These are phyloP conservation scores for Pigoraptor vietnamica DNA, from an alignment of 78 protist species.

Conservation along the genomic window DNA sequence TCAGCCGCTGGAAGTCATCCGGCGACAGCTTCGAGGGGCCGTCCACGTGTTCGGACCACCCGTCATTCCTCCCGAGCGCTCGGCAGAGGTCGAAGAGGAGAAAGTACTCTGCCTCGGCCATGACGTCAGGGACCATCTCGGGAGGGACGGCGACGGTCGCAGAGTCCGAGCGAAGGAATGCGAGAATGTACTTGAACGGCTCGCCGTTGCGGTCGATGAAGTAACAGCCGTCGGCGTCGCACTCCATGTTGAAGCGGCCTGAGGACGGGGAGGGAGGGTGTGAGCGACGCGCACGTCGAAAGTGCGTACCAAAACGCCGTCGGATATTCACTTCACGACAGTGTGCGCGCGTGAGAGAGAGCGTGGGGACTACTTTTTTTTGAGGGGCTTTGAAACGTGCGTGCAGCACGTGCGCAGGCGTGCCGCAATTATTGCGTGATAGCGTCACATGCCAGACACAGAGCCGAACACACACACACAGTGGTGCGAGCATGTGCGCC, in stretches of 20 bases:
- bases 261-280: background rate
- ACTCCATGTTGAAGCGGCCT: background rate
- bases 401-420: too few relatives aligned
- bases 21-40: background rate
- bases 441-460: background rate
- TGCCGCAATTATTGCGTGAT: too few relatives aligned
- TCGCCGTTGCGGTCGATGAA: background rate
- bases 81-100: background rate
- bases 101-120: background rate
- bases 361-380: too few relatives aligned
- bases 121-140: background rate
- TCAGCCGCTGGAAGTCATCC: background rate
- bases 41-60: background rate
- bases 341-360: too few relatives aligned
- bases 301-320: too few relatives aligned
- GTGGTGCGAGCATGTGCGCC: too few relatives aligned
- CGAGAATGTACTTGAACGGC: background rate
- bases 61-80: background rate
- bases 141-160: background rate
- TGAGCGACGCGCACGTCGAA: background rate
- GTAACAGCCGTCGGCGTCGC: background rate
- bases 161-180: background rate
- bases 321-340: too few relatives aligned
- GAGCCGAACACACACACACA: background rate
- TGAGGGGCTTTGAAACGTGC: too few relatives aligned